Percentiles rank a stretch among this genome's conserved stretches.
These are phyloP conservation scores for Xenoacremonium recifei DNA, from an alignment of 2,329 filamentous ascomycete genomes.

Conservation along the genomic window DNA sequence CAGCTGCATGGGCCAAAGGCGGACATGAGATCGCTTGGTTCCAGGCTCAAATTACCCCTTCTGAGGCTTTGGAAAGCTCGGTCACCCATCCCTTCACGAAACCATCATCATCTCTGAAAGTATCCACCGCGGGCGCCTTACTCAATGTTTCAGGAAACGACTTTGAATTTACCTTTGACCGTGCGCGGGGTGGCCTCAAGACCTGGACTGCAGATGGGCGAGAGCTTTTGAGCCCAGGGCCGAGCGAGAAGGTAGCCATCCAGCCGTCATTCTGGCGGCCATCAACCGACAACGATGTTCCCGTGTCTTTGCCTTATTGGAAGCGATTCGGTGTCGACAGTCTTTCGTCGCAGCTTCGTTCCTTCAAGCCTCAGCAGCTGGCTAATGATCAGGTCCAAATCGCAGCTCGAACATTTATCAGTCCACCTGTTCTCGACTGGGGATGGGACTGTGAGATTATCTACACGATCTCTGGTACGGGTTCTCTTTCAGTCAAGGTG, in stretches of 20 bases:
- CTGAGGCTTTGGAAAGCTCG: background rate
- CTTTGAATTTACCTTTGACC: constrained; percentile 45
- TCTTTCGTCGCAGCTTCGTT: constrained; percentile 46
- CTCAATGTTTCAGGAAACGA: constrained; percentile 17
- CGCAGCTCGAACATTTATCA: constrained; percentile 52
- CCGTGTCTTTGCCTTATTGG: constrained; percentile 57
- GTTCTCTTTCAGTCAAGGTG: constrained; percentile 45
- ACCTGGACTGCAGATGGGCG: constrained; percentile 37
- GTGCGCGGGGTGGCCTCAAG: constrained; percentile 41
- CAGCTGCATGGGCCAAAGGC: constrained; percentile 48
- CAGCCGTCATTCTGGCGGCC: constrained; percentile 60
- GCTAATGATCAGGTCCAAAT: constrained; percentile 46
- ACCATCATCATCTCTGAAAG: constrained; percentile 21
- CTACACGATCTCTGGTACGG: constrained; percentile 50
- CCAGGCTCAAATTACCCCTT: constrained; percentile 40
- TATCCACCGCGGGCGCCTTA: constrained; percentile 9
- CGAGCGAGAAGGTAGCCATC: constrained; percentile 35
- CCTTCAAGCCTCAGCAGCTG: constrained; percentile 34
- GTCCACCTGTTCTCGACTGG: constrained; percentile 63
- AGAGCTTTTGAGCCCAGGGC: constrained; percentile 34
- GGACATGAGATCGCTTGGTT: constrained; percentile 57
- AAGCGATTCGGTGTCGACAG: constrained; percentile 47
- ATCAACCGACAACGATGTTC: constrained; percentile 63
- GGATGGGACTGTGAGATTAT: constrained; percentile 46
- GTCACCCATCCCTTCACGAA: constrained; percentile 9